phyloP scores from a whole-genome alignment of 352 stramenopile species.

The Phytophthora aleatoria region DNA sequence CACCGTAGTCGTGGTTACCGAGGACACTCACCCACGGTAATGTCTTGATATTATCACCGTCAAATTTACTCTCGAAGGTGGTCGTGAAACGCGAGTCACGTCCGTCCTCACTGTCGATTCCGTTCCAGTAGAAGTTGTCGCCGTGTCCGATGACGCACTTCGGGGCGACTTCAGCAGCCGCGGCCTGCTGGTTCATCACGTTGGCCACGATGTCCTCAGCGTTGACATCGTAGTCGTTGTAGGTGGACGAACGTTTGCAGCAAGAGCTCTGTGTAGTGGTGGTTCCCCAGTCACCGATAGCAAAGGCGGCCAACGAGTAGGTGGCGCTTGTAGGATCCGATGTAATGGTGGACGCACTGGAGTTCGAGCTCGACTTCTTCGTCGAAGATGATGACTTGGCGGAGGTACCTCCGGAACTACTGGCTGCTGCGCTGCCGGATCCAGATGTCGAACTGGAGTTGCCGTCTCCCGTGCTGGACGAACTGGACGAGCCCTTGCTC shows the following conservation, averaged over 20 bases:
- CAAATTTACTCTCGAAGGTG: conserved; percentile 9
- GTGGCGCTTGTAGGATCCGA: not conserved
- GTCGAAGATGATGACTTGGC: not conserved
- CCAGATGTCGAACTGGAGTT: not conserved
- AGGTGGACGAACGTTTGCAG: conserved; percentile 13
- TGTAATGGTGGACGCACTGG: not conserved
- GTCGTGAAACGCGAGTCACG: conserved; percentile 11
- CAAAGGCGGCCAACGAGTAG: conserved; percentile 41
- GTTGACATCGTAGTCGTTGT: conserved; percentile 63
- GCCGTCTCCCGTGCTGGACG: not conserved
- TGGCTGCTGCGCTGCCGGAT: not conserved
- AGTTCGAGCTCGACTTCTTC: not conserved
- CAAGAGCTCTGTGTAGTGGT: conserved; percentile 29
- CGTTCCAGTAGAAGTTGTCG: conserved; percentile 19
- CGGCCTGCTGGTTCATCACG: conserved; percentile 49
- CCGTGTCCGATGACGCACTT: conserved; percentile 25
- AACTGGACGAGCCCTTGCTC: conserved; percentile 3
- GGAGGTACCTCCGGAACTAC: not conserved
- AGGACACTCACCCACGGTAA: conserved; percentile 66
- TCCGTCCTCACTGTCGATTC: conserved; percentile 17
- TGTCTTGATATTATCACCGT: conserved; percentile 41
- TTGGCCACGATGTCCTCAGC: conserved; percentile 26
- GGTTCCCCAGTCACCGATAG: conserved; percentile 26
- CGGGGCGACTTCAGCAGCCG: conserved; percentile 17
- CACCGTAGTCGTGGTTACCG: conserved; percentile 67